These are phyloP conservation scores for Guadua angustifolia DNA, from an alignment of 176 grass and related monocot genomes.

Conservation along the genomic window DNA sequence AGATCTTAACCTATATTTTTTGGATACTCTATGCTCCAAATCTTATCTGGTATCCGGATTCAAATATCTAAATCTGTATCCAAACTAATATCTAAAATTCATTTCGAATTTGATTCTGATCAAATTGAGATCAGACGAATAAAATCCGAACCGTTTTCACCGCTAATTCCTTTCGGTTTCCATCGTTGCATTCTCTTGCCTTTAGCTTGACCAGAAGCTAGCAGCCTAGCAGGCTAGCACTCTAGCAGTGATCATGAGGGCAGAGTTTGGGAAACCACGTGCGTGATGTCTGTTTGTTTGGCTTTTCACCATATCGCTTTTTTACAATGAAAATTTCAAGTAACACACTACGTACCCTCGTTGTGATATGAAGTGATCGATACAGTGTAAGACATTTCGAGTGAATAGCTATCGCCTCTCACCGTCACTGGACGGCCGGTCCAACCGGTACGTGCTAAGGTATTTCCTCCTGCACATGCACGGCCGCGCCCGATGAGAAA, in stretches of 20 bases:
- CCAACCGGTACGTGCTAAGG: neutral
- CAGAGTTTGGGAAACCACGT: neutral
- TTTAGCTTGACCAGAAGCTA: neutral
- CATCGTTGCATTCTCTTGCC: neutral
- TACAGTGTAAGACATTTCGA: neutral
- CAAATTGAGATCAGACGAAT: too few relatives aligned
- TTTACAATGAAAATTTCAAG: neutral
- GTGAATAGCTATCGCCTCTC: neutral
- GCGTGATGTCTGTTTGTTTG: neutral
- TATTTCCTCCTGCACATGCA: neutral
- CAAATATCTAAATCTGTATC: too few relatives aligned
- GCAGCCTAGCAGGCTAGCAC: too few relatives aligned
- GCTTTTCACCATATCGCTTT: neutral
- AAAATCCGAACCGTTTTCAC: too few relatives aligned
- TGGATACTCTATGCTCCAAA: too few relatives aligned
- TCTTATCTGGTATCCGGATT: too few relatives aligned
- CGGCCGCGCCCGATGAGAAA: neutral
- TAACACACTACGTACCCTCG: neutral
- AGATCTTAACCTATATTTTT: too few relatives aligned
- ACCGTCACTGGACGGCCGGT: neutral
- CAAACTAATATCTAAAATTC: too few relatives aligned
- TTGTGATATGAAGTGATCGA: neutral
- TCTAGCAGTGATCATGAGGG: neutral
- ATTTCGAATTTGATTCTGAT: too few relatives aligned
- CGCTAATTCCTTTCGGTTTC: too few relatives aligned